Conservation (phyloP, 208 protist genomes). For the Trypanosoma avium region DNA sequence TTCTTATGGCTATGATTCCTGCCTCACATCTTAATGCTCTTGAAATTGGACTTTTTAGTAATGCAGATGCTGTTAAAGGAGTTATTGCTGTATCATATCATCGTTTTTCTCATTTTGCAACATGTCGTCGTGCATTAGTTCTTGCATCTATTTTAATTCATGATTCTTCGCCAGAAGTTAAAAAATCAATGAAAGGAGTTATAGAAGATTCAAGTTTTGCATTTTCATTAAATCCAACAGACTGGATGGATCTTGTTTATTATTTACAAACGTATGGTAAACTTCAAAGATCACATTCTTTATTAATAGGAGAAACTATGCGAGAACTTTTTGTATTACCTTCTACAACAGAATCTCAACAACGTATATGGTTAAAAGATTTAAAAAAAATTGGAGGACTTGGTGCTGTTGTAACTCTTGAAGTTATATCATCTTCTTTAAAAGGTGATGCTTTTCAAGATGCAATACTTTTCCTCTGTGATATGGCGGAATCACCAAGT, state of each 20-base stretch:
- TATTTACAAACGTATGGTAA: conserved; percentile 70
- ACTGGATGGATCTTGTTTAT: conserved; percentile 86
- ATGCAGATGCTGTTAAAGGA: conserved; percentile 70
- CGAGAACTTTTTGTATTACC: conserved; percentile 51
- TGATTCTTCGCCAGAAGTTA: conserved; percentile 49
- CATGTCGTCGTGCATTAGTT: conserved; percentile 76
- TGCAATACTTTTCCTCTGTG: conserved; percentile 75
- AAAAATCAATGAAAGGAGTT: conserved; percentile 38
- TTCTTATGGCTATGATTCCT: conserved; percentile 79
- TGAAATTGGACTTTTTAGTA: conserved; percentile 65
- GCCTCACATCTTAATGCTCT: conserved; percentile 49
- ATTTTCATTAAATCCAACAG: conserved; percentile 53
- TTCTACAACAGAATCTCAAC: conserved; percentile 45
- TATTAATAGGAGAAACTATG: conserved; percentile 63
- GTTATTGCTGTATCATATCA: conserved; percentile 65
- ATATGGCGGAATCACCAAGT: conserved; percentile 56
- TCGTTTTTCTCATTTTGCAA: conserved; percentile 76
- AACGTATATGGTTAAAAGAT: conserved; percentile 63
- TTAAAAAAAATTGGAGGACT: conserved; percentile 59
- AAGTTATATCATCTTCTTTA: conserved; percentile 65
- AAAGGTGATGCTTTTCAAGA: conserved; percentile 44
- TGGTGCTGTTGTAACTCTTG: conserved; percentile 53
- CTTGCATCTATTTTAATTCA: conserved; percentile 60
- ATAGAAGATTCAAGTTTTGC: conserved; percentile 32
- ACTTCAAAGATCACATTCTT: conserved; percentile 49